These are phyloP conservation scores for Cordyceps fumosorosea DNA, from an alignment of 2,329 filamentous ascomycete species.

Conservation along the genomic window DNA sequence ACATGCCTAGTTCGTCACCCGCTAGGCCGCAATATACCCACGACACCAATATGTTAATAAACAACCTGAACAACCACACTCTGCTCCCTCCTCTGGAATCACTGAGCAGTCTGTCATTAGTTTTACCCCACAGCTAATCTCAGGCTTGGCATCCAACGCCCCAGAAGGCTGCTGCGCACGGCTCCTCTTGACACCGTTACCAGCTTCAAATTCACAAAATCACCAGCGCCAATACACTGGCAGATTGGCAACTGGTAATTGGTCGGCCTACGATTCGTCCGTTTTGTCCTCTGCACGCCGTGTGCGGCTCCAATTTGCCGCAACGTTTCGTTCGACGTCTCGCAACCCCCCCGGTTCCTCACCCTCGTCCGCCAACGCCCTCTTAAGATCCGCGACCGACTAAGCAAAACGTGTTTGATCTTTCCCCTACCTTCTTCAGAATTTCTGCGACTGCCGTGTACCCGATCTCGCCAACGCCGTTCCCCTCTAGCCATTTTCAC, in stretches of 20 bases:
- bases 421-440: neutral
- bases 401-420: slow-evolving; percentile 5
- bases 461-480: slow-evolving; percentile 6
- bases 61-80: neutral
- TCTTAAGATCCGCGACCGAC: neutral
- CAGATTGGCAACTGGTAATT: neutral
- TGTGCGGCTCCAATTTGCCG: neutral
- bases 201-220: neutral
- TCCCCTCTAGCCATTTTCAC: neutral
- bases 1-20: slow-evolving; percentile 9
- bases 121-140: neutral
- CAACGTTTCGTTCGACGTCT: slow-evolving; percentile 10
- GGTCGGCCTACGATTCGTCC: neutral
- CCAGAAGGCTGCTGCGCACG: neutral
- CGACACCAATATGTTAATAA: neutral
- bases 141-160: neutral
- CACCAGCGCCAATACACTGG: neutral
- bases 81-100: neutral
- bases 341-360: neutral
- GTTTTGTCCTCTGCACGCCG: neutral
- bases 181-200: neutral
- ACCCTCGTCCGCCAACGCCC: neutral
- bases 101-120: neutral
- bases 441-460: slow-evolving; percentile 2
- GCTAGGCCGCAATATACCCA: neutral